Conservation (phyloP, 371 early-diverging fungal species). For the Mucor piriformis region DNA sequence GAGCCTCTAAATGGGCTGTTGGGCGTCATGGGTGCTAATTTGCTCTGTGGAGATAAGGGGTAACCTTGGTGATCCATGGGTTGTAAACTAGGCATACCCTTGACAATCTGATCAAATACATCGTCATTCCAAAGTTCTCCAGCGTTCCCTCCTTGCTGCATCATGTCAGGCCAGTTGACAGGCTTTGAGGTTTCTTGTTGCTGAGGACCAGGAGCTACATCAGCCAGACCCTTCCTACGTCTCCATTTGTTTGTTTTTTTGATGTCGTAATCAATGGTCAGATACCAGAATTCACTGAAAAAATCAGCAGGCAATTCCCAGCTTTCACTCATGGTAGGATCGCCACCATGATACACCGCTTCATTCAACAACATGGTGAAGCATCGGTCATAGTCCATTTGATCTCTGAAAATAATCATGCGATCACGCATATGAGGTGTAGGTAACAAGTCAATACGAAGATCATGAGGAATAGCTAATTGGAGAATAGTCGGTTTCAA, state of each 20-base stretch:
- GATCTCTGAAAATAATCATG: slow-evolving; percentile 62
- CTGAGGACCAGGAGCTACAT: slow-evolving; percentile 21
- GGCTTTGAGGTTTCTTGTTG: background rate
- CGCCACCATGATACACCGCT: slow-evolving; percentile 57
- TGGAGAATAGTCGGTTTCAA: slow-evolving; percentile 46
- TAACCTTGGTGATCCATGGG: slow-evolving; percentile 3
- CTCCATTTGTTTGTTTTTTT: slow-evolving; percentile 44
- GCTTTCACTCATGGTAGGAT: slow-evolving; percentile 53
- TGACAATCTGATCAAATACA: slow-evolving; percentile 8
- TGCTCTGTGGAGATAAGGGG: slow-evolving; percentile 5
- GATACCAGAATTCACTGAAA: slow-evolving; percentile 58
- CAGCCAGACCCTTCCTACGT: slow-evolving; percentile 38
- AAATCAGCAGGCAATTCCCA: slow-evolving; percentile 62
- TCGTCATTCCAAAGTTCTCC: slow-evolving; percentile 11
- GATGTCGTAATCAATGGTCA: slow-evolving; percentile 42
- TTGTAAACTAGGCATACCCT: slow-evolving; percentile 16
- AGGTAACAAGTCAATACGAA: slow-evolving; percentile 62
- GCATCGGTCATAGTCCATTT: slow-evolving; percentile 62
- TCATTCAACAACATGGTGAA: slow-evolving; percentile 53
- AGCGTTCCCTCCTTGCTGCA: background rate
- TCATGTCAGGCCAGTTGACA: background rate
- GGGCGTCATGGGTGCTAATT: background rate
- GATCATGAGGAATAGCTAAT: slow-evolving; percentile 59
- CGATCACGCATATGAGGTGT: slow-evolving; percentile 61
- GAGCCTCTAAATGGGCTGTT: background rate